Evolutionary conservation across 257 asterid species (phyloP), one percentile per base, ranked within the genome.

Genomic region (Agastache rugosa): DNA sequence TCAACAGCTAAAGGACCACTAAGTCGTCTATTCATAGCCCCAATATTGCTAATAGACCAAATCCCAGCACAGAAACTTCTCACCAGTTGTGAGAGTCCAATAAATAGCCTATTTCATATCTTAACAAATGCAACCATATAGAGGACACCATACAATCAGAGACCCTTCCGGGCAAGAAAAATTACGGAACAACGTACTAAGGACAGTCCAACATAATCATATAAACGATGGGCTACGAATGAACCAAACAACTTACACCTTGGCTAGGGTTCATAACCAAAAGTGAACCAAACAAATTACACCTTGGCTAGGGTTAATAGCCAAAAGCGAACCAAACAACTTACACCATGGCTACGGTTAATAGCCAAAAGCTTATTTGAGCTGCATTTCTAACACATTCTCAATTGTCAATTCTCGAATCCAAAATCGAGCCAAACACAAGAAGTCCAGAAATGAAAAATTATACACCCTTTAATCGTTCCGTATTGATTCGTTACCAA

Each of bases 381-480:
- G 80, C 62, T 34, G 55, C 34, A 12, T 6, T 5, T 8, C 23
- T 61, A 45, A 71, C 37, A 47, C 15, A 71, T 54, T 20, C 72
- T 10, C 50, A 19, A 20, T 42, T 11, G 51, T 8, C 64, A 54
- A 62, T 67, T 62, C 31, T 53, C 58, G 27, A 29, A 77, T 25
- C 10, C 37, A 55, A 10, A 34, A 17, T 19, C 53, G 27, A 29
- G 61, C 53, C 62, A 20, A 3, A 54, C 5, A 5, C n/a, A 73
- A 39, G 54, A 66, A 78, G 55, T 54, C 23, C 45, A 63, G 41
- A 73, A 61, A 27, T 29, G 42, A 77, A 16, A 73, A 39, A 45
- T 11, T 37, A 17, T 7, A 7, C 39, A 54, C 15, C 2, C 14
- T 8, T 8, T 5, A 62, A 17, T 66, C 29, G 61, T 31, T 56